A percentile compares a stretch with the other conserved stretches of the same genome.
Conservation (phyloP, 129 eudicot species). For the Logfia minima region DNA sequence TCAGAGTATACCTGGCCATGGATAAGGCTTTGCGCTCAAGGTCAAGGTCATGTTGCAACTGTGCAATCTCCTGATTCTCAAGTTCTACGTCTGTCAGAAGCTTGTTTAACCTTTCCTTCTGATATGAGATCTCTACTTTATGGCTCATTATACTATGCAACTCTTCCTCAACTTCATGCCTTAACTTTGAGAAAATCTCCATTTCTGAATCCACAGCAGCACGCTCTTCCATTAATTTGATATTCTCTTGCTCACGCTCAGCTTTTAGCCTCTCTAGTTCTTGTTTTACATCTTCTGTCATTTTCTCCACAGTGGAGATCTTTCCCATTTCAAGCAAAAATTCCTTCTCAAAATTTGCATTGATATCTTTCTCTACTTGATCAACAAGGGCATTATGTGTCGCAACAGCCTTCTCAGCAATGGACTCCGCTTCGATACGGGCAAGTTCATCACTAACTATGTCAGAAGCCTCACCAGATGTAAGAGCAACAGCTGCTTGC, state of each 20-base stretch:
- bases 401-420: constrained; percentile 94
- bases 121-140: constrained; percentile 75
- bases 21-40: constrained; percentile 90
- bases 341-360: constrained; percentile 67
- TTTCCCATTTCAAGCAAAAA: constrained; percentile 69
- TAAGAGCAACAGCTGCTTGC: constrained; percentile 92
- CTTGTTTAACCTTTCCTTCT: constrained; percentile 75
- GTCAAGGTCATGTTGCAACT: constrained; percentile 80
- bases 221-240: constrained; percentile 69
- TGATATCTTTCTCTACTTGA: constrained; percentile 79
- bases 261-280: constrained; percentile 64
- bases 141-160: constrained; percentile 24
- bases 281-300: constrained; percentile 68
- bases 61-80: constrained; percentile 74
- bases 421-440: constrained; percentile 88
- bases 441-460: constrained; percentile 88
- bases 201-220: constrained; percentile 88
- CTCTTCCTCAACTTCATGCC: constrained; percentile 70
- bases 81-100: constrained; percentile 66
- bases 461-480: constrained; percentile 82
- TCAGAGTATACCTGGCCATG: constrained; percentile 71
- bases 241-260: constrained; percentile 64
- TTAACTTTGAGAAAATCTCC: constrained; percentile 76
- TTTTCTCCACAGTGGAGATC: constrained; percentile 56
- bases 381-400: constrained; percentile 84